Evolutionary conservation across 495 filamentous ascomycete genomes (phyloP).

Genomic region (Penicillium angulare): DNA sequence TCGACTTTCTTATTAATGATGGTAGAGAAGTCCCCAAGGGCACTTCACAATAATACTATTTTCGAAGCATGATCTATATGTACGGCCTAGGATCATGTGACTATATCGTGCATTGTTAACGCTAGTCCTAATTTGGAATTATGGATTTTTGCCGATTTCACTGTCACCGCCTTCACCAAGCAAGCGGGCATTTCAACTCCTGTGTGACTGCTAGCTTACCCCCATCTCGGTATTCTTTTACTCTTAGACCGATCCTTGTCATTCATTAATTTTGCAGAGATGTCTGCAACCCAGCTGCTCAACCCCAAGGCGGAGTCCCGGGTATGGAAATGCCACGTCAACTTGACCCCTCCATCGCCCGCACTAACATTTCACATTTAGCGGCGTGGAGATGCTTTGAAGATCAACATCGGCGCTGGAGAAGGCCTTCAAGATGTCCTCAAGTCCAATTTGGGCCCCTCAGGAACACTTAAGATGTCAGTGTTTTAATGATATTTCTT

Average conservation of each 20-base stretch:
- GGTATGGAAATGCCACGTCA: conserved; percentile 49
- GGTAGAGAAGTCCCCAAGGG: no score
- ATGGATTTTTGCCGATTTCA: conserved; percentile 39
- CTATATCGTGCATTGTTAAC: not conserved
- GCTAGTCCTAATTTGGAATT: not conserved
- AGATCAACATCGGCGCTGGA: conserved; percentile 94
- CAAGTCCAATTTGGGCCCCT: conserved; percentile 91
- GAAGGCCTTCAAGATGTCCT: conserved; percentile 95
- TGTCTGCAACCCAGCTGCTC: conserved; percentile 85
- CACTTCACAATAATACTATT: no score
- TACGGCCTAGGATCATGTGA: not conserved
- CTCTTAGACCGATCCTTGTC: conserved; percentile 23
- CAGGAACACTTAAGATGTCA: conserved; percentile 95
- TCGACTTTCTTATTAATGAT: no score
- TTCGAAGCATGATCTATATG: no score
- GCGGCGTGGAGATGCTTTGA: conserved; percentile 92
- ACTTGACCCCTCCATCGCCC: conserved; percentile 17
- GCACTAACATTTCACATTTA: conserved; percentile 51
- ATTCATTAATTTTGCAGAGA: conserved; percentile 33
- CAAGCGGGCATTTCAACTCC: conserved; percentile 28
- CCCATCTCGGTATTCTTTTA: conserved; percentile 24
- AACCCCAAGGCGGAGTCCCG: conserved; percentile 98
- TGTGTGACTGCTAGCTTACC: conserved; percentile 35
- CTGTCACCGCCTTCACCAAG: conserved; percentile 40
- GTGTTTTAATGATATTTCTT: conserved; percentile 21